Conservation (phyloP, 805 yeast genomes). For the Candida takata region DNA sequence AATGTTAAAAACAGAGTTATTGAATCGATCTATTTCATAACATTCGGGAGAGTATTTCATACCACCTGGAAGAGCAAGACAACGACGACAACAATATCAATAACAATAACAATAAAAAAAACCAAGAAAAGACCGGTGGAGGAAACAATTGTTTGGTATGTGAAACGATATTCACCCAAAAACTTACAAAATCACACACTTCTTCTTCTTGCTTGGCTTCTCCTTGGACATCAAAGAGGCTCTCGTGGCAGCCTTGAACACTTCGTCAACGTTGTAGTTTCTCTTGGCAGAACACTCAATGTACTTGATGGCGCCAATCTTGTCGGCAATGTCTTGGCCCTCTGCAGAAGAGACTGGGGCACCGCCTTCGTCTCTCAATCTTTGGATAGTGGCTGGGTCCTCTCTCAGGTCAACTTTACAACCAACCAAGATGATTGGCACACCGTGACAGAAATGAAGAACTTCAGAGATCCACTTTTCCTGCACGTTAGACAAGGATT, state of each 20-base stretch:
- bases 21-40: too few relatives aligned
- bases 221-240: constrained; percentile 63
- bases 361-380: constrained; percentile 65
- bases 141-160: too few relatives aligned
- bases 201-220: constrained; percentile 34
- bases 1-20: too few relatives aligned
- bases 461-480: constrained; percentile 96
- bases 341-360: constrained; percentile 77
- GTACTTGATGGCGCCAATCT: constrained; percentile 81
- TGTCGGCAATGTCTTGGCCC: constrained; percentile 82
- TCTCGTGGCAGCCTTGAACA: constrained; percentile 87
- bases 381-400: constrained; percentile 71
- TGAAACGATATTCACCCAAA: too few relatives aligned
- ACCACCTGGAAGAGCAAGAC: too few relatives aligned
- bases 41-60: too few relatives aligned
- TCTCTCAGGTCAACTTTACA: constrained; percentile 86
- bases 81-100: too few relatives aligned
- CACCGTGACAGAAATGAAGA: constrained; percentile 88
- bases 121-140: too few relatives aligned
- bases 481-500: constrained; percentile 87
- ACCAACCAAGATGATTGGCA: constrained; percentile 87
- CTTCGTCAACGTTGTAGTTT: constrained; percentile 88
- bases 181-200: constrained; percentile 59
- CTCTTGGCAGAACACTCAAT: constrained; percentile 91
- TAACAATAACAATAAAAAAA: too few relatives aligned